phyloP scores from a whole-genome alignment of 2,329 filamentous ascomycete species.

The Alternaria dauci region DNA sequence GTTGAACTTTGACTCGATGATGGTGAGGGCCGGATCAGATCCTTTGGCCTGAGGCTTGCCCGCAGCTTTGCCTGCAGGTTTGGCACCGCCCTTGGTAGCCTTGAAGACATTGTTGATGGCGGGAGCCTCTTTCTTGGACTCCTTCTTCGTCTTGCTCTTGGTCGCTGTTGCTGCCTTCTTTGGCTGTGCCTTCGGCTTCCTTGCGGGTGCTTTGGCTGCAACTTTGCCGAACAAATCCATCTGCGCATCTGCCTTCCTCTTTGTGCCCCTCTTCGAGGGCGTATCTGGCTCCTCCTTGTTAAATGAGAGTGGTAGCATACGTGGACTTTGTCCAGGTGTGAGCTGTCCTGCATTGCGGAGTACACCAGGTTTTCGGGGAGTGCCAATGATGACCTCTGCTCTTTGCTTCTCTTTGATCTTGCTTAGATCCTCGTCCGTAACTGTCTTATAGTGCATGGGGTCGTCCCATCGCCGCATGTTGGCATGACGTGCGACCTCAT shows the following conservation, averaged over 20 bases:
- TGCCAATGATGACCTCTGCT: conserved; percentile 45
- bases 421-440: conserved; percentile 46
- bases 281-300: conserved; percentile 38
- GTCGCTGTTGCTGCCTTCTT: conserved; percentile 39
- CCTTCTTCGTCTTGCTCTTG: conserved; percentile 41
- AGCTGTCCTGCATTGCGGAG: conserved; percentile 44
- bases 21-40: conserved; percentile 7
- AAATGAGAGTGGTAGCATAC: conserved; percentile 34
- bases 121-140: conserved; percentile 30
- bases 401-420: conserved; percentile 44
- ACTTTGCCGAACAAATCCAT: conserved; percentile 33
- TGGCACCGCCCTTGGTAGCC: conserved; percentile 36
- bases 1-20: conserved; percentile 20
- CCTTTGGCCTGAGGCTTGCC: conserved; percentile 23
- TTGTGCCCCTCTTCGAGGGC: conserved; percentile 46
- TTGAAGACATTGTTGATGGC: conserved; percentile 44
- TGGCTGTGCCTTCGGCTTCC: conserved; percentile 33
- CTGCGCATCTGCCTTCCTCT: conserved; percentile 41
- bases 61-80: conserved; percentile 20
- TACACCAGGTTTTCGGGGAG: conserved; percentile 41
- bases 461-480: conserved; percentile 68
- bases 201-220: conserved; percentile 34
- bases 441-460: conserved; percentile 43
- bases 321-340: conserved; percentile 49
- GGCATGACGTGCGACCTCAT: conserved; percentile 81